Conservation (phyloP, 768 basidiomycete species). For the Strobilomyces echinocephalus region DNA sequence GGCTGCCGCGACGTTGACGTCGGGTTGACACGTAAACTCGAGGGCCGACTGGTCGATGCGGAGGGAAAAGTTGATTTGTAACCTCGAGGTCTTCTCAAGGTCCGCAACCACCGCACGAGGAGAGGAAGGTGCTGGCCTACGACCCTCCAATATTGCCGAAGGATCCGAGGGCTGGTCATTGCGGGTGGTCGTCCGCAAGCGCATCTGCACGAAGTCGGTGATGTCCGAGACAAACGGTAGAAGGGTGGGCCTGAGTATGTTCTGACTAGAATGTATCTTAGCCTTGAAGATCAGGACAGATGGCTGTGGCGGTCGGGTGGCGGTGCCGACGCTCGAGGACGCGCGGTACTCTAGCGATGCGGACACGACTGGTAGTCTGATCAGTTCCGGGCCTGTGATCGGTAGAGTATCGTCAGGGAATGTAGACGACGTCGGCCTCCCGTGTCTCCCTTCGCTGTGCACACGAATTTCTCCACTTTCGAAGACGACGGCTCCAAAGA, state of each 20-base stretch:
- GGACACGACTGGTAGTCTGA: conserved; percentile 70
- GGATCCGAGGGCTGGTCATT: conserved; percentile 16
- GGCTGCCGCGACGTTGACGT: conserved; percentile 87
- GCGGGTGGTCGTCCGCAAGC: conserved; percentile 52
- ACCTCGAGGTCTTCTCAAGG: conserved; percentile 35
- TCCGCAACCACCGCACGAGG: conserved; percentile 17
- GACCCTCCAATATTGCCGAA: conserved; percentile 8
- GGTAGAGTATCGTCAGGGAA: conserved; percentile 48
- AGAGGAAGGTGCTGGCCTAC: conserved; percentile 5
- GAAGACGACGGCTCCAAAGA: conserved; percentile 69
- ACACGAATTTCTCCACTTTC: conserved; percentile 80
- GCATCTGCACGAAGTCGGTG: conserved; percentile 61
- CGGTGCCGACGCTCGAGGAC: conserved; percentile 37
- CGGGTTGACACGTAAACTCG: conserved; percentile 82
- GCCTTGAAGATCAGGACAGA: conserved; percentile 76
- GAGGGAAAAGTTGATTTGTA: conserved; percentile 80
- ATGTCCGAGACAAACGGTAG: conserved; percentile 83
- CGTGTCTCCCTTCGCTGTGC: conserved; percentile 47
- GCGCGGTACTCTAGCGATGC: conserved; percentile 82
- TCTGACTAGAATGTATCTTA: conserved; percentile 86
- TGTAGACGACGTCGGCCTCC: conserved; percentile 33
- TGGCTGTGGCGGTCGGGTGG: conserved; percentile 40
- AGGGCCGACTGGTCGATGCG: conserved; percentile 89
- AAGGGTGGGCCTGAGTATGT: conserved; percentile 74
- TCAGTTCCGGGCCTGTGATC: conserved; percentile 49